A percentile compares a stretch with the other conserved stretches of the same genome.
phyloP scores from a whole-genome alignment of 495 filamentous ascomycete genomes.

The Hypoxylon subgilvum region DNA sequence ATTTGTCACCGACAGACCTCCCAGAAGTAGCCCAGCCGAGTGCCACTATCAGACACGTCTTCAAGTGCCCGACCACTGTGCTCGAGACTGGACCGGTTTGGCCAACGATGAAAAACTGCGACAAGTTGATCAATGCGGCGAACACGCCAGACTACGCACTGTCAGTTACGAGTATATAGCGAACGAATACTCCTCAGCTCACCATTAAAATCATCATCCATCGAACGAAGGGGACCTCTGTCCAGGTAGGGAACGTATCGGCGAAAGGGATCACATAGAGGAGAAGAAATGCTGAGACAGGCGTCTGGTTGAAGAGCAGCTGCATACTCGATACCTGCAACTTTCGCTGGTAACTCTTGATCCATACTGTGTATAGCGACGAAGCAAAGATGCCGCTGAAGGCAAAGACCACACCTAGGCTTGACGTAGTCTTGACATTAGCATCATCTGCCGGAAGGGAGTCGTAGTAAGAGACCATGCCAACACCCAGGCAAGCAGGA shows the following conservation, averaged over 20 bases:
- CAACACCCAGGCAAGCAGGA: constrained; percentile 72
- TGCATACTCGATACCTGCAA: constrained; percentile 73
- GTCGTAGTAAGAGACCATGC: constrained; percentile 74
- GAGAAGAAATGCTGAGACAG: constrained; percentile 66
- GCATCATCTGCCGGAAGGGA: constrained; percentile 57
- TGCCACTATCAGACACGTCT: constrained; percentile 65
- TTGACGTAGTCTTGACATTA: constrained; percentile 57
- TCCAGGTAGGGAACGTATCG: constrained; percentile 65
- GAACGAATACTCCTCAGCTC: constrained; percentile 24
- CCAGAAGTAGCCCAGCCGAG: constrained; percentile 63
- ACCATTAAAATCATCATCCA: constrained; percentile 64
- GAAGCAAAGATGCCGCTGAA: constrained; percentile 68
- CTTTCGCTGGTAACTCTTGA: constrained; percentile 69
- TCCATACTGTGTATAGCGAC: constrained; percentile 73
- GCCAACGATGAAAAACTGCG: constrained; percentile 77
- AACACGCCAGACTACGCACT: constrained; percentile 60
- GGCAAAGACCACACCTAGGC: constrained; percentile 67
- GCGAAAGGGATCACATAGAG: constrained; percentile 70
- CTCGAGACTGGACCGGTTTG: constrained; percentile 72
- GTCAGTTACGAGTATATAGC: constrained; percentile 28
- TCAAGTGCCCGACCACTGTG: constrained; percentile 73
- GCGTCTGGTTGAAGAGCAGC: constrained; percentile 74
- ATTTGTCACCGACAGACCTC: constrained; percentile 57
- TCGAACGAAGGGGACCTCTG: constrained; percentile 52
- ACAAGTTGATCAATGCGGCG: constrained; percentile 73